phyloP scores from a whole-genome alignment of 2,329 filamentous ascomycete species.

The Colletotrichum aenigma region DNA sequence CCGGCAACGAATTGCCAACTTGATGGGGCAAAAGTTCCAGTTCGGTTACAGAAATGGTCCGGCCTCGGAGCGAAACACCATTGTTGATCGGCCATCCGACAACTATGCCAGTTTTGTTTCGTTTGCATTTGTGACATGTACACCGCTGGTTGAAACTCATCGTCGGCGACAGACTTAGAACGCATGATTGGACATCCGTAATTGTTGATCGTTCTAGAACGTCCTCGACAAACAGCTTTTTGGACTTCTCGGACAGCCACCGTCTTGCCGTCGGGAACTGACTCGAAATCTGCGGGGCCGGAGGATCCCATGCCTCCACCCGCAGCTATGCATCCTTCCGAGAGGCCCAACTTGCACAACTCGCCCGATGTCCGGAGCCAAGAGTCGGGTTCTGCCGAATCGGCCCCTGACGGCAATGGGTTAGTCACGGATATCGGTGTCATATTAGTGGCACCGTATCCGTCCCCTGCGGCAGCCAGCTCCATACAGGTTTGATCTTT shows the following conservation, averaged over 20 bases:
- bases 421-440: background rate
- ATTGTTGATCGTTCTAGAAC: background rate
- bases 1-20: background rate
- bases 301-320: background rate
- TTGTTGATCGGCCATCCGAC: background rate
- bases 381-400: background rate
- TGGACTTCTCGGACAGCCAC: background rate
- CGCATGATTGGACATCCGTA: background rate
- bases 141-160: background rate
- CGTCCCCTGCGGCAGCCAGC: background rate
- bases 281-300: conserved; percentile 2
- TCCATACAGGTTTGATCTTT: background rate
- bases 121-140: background rate
- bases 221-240: background rate
- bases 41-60: background rate
- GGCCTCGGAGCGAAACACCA: background rate
- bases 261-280: background rate
- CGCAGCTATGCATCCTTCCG: background rate
- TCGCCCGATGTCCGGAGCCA: conserved; percentile 8
- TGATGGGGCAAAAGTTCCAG: background rate
- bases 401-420: background rate
- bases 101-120: background rate
- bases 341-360: background rate
- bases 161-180: too few species aligned
- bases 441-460: background rate